A percentile compares a stretch with the other conserved stretches of the same genome.
phyloP scores from a whole-genome alignment of 2,329 filamentous ascomycete species.

The Aspergillus intermedius region DNA sequence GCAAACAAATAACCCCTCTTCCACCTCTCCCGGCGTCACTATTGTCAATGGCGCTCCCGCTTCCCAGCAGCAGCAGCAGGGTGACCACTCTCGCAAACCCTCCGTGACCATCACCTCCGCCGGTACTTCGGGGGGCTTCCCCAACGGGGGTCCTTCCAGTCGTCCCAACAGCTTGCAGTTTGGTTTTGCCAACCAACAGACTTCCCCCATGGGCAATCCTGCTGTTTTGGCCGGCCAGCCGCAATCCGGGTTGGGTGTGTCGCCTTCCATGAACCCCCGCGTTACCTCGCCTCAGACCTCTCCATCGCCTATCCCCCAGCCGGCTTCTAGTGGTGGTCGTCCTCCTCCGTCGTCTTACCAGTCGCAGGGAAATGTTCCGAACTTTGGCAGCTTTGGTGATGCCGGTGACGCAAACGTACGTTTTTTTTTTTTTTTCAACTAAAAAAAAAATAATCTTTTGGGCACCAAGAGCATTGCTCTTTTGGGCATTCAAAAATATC shows the following conservation, averaged over 20 bases:
- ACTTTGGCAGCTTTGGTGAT: slow-evolving; percentile 79
- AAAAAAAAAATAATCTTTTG: not conserved
- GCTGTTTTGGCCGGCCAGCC: slow-evolving; percentile 40
- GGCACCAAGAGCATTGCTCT: too few relatives aligned
- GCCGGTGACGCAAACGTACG: slow-evolving; percentile 63
- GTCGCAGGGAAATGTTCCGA: slow-evolving; percentile 63
- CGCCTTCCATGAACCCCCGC: slow-evolving; percentile 58
- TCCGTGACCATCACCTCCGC: slow-evolving; percentile 89
- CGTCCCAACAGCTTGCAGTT: slow-evolving; percentile 65
- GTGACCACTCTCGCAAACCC: slow-evolving; percentile 74
- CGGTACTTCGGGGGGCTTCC: slow-evolving; percentile 66
- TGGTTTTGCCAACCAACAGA: slow-evolving; percentile 64
- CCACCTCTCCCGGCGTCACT: slow-evolving; percentile 41
- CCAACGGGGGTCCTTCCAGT: slow-evolving; percentile 65
- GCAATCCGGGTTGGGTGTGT: slow-evolving; percentile 40
- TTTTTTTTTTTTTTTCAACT: too few relatives aligned
- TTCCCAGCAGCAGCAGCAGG: slow-evolving; percentile 42
- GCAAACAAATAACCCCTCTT: slow-evolving; percentile 12
- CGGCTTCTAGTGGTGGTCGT: slow-evolving; percentile 71
- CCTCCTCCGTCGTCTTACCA: slow-evolving; percentile 73
- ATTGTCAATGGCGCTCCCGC: slow-evolving; percentile 60
- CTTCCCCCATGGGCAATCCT: slow-evolving; percentile 58
- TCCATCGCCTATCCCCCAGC: slow-evolving; percentile 88
- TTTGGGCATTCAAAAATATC: too few relatives aligned
- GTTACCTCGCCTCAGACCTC: slow-evolving; percentile 80